A percentile compares a stretch with the other conserved stretches of the same genome.
These are phyloP conservation scores for Curvularia sp. DNA, from an alignment of 2,329 filamentous ascomycete genomes.

Conservation along the genomic window DNA sequence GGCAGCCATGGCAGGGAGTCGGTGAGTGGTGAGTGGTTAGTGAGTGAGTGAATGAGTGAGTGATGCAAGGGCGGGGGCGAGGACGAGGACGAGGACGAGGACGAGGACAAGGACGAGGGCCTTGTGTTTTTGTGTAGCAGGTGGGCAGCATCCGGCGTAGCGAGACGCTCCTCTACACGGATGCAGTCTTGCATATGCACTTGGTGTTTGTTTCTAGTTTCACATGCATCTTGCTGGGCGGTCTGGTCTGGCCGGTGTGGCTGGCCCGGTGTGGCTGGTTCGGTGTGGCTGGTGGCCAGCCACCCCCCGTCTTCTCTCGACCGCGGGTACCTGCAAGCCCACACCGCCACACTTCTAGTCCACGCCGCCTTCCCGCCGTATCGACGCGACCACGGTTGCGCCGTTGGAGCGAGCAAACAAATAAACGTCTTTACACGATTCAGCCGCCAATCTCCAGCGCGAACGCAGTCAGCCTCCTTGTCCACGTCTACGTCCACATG, in stretches of 20 bases:
- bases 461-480: neutral
- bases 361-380: neutral
- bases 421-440: neutral
- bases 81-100: neutral
- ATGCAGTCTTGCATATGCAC: neutral
- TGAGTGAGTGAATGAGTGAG: neutral
- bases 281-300: neutral
- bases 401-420: neutral
- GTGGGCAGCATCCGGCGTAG: neutral
- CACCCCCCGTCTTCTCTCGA: too few species aligned
- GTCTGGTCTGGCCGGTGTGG: neutral
- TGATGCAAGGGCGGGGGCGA: neutral
- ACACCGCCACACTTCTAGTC: neutral
- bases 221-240: neutral
- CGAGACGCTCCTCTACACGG: neutral
- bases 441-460: neutral
- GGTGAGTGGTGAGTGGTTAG: neutral
- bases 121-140: constrained; percentile 3
- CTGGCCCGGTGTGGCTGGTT: neutral
- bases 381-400: neutral
- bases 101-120: neutral
- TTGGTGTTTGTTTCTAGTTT: neutral
- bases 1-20: constrained; percentile 19
- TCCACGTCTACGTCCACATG: too few species aligned
- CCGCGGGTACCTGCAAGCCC: constrained; percentile 16